phyloP scores from a whole-genome alignment of 768 basidiomycete genomes.

The Suillus tomentosus region DNA sequence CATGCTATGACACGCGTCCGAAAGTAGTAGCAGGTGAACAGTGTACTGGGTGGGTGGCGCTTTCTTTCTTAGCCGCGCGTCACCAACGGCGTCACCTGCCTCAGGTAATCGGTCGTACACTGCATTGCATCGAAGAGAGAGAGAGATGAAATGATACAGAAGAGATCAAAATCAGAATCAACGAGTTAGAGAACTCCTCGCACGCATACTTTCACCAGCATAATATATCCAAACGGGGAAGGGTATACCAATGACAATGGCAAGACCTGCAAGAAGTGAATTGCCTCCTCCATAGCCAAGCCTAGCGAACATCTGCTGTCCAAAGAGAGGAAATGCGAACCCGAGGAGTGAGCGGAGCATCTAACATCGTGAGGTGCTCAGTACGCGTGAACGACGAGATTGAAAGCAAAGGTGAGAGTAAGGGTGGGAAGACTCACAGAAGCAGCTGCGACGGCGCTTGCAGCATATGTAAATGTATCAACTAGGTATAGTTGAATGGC shows the following conservation, averaged over 20 bases:
- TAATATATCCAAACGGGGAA: background rate
- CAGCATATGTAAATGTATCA: constrained; percentile 69
- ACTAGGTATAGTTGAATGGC: constrained; percentile 73
- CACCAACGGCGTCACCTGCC: no score
- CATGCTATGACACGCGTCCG: background rate
- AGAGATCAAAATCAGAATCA: background rate
- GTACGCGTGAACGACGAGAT: background rate
- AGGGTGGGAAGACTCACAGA: constrained; percentile 42
- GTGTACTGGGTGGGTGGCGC: no score
- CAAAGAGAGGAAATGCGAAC: background rate
- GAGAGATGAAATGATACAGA: constrained; percentile 23
- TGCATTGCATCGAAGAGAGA: background rate
- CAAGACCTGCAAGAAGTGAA: background rate
- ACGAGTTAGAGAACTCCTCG: background rate
- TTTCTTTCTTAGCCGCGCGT: no score
- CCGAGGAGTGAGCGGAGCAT: background rate
- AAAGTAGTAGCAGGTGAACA: no score
- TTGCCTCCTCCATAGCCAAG: background rate
- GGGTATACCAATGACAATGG: background rate
- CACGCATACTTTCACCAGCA: background rate
- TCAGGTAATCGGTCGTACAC: no score
- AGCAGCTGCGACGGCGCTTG: constrained; percentile 64
- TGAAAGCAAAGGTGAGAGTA: background rate
- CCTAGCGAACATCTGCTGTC: background rate
- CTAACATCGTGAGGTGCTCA: background rate